Base-by-base conservation (phyloP, 768 basidiomycete genomes). In the Strobilomyces confusus region DNA sequence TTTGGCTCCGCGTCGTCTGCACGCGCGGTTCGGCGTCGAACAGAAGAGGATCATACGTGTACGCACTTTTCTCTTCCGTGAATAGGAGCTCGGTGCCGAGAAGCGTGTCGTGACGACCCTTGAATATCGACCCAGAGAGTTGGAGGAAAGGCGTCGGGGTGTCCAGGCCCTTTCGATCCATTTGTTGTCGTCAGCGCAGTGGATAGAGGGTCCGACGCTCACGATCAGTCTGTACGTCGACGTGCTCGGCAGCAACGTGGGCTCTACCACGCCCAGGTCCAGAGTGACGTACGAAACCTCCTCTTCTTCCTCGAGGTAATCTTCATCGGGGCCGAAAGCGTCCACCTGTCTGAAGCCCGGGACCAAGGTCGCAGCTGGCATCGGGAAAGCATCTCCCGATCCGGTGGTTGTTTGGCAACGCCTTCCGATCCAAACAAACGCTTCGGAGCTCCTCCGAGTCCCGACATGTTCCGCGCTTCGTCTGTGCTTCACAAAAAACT, bases 1-100 rank as follows among this genome's bases (percentile, higher is more conserved):
- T 70, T 74, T 46, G 73, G 71, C 43, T 83, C 80, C 14, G 71
- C 61, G 12, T 72, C 70, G 53, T 81, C 83, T 75, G 51, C 14
- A 14, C 41, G 17, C 8, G 7, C 23, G 5, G 19, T 43, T 42
- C 9, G 60, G 63, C 34, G 23, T 51, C 47, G 13, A 25, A 15
- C 2, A 26, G 17, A 9, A 2, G 9, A 20, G 2, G 4, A 32
- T 20, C 44, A 38, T 5, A 3, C 8, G 15, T n/a, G 25, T 5
- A 30, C 67, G 32, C 54, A 83, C 86, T 79, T 73, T 83, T 83
- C 32, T 77, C 77, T 51, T 90, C 89, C 0, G 80, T 78, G 66
- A 92, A 91, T 19, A 92, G 62, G 23, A 92, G 69, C 61, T 92
- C 89, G 0, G 87, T 86, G 2, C 90, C 90, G 3, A 92, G 71